These are phyloP conservation scores for Leptographium lundbergii DNA, from an alignment of 2,329 filamentous ascomycete genomes.

Conservation along the genomic window DNA sequence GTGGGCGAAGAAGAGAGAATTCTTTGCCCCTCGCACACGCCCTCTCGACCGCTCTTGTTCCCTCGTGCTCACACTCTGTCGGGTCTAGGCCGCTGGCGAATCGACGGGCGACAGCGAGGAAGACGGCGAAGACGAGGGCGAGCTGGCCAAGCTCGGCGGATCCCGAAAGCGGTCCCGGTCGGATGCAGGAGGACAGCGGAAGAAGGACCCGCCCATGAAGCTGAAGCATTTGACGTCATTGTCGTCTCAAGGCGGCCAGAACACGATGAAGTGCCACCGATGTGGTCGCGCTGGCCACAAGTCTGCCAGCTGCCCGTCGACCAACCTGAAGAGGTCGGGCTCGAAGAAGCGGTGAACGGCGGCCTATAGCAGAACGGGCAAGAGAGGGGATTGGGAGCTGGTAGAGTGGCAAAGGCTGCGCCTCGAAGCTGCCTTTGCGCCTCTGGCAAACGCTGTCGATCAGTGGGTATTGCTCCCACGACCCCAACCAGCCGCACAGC, in stretches of 20 bases:
- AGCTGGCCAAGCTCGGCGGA: not conserved
- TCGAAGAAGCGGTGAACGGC: slow-evolving; percentile 1
- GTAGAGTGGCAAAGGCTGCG: not conserved
- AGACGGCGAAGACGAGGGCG: not conserved
- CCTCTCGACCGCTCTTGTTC: not conserved
- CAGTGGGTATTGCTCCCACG: not conserved
- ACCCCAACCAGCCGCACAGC: too few relatives aligned
- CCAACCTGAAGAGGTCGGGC: not conserved
- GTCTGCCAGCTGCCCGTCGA: slow-evolving; percentile 39
- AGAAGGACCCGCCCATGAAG: slow-evolving; percentile 46
- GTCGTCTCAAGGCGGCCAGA: slow-evolving; percentile 27
- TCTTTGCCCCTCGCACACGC: too few relatives aligned
- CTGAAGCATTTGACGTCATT: slow-evolving; percentile 51
- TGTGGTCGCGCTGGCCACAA: slow-evolving; percentile 52
- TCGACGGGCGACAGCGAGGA: slow-evolving; percentile 20
- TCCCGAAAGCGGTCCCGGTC: slow-evolving; percentile 11
- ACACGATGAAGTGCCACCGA: slow-evolving; percentile 40
- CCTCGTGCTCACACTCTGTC: not conserved
- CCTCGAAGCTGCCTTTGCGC: not conserved
- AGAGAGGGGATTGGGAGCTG: not conserved
- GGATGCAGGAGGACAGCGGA: slow-evolving; percentile 42
- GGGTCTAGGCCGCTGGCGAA: slow-evolving; percentile 13
- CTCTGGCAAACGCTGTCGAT: not conserved
- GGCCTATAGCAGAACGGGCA: not conserved
- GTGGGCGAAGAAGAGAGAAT: too few relatives aligned